phyloP scores from a whole-genome alignment of 2,329 filamentous ascomycete genomes.

The Cyphellophora europaea region DNA sequence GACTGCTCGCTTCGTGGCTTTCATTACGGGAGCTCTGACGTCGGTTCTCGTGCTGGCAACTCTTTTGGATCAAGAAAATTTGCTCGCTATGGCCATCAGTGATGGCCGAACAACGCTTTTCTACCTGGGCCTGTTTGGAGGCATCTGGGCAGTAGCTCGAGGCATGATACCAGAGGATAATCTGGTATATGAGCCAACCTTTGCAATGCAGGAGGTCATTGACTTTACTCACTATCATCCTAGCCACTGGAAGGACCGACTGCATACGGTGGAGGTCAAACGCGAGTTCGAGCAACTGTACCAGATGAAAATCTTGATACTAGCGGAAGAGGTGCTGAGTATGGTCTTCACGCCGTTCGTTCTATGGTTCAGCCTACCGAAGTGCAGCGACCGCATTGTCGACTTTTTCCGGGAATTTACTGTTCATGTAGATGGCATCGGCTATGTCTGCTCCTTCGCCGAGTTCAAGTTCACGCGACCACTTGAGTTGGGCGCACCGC shows the following conservation, averaged over 20 bases:
- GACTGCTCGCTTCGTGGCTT: conserved; percentile 72
- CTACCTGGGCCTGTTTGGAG: conserved; percentile 74
- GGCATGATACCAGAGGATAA: conserved; percentile 82
- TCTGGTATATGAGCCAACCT: conserved; percentile 83
- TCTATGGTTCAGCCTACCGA: conserved; percentile 75
- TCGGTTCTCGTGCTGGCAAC: conserved; percentile 78
- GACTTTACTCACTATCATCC: conserved; percentile 90
- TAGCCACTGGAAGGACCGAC: conserved; percentile 72
- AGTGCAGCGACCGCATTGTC: conserved; percentile 82
- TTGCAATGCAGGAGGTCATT: conserved; percentile 77
- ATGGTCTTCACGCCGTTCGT: conserved; percentile 89
- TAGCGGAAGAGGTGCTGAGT: conserved; percentile 82
- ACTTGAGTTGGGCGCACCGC: too few species aligned
- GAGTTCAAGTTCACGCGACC: conserved; percentile 94
- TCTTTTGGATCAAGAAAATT: conserved; percentile 81
- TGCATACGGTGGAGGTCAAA: conserved; percentile 93
- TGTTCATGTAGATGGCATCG: conserved; percentile 89
- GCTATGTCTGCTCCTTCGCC: conserved; percentile 93
- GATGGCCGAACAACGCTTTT: conserved; percentile 81
- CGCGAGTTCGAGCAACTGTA: conserved; percentile 84
- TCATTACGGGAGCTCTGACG: conserved; percentile 76
- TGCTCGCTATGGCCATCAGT: conserved; percentile 86
- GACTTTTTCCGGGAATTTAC: conserved; percentile 99
- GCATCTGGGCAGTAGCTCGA: conserved; percentile 72
- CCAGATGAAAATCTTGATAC: conserved; percentile 84